Conservation (phyloP, 169 alveolate genomes). For the Plasmodium blacklocki region DNA sequence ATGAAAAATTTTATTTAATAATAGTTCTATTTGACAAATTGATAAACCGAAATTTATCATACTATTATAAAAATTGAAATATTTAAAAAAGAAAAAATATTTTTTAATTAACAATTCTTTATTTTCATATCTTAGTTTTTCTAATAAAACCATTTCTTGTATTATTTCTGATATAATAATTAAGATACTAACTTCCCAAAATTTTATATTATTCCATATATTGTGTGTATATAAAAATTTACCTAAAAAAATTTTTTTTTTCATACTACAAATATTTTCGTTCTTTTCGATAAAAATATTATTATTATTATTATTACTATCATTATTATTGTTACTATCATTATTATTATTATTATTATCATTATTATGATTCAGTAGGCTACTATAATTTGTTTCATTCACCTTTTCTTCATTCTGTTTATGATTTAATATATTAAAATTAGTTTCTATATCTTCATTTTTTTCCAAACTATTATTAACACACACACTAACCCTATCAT, state of each 20-base stretch:
- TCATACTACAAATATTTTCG: background rate
- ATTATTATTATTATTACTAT: background rate
- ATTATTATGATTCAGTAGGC: background rate
- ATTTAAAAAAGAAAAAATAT: slow-evolving; percentile 67
- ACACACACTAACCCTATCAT: background rate
- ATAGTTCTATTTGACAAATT: slow-evolving; percentile 44
- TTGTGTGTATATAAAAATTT: slow-evolving; percentile 52
- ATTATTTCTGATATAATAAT: slow-evolving; percentile 61
- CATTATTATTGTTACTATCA: background rate
- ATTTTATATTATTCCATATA: slow-evolving; percentile 63
- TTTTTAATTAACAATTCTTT: slow-evolving; percentile 63
- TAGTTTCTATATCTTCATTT: background rate
- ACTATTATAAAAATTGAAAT: slow-evolving; percentile 50
- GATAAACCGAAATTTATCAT: slow-evolving; percentile 66
- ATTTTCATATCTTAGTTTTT: slow-evolving; percentile 59
- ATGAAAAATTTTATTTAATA: slow-evolving; percentile 54
- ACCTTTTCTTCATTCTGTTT: background rate
- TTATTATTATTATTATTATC: background rate
- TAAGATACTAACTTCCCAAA: slow-evolving; percentile 63
- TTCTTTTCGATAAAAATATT: background rate
- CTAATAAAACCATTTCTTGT: slow-evolving; percentile 53
- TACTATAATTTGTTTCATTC: background rate
- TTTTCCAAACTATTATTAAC: background rate
- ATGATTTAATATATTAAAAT: background rate
- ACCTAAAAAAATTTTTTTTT: slow-evolving; percentile 21